phyloP scores from a whole-genome alignment of 441 rosid species.

The Mallotus repandus region DNA sequence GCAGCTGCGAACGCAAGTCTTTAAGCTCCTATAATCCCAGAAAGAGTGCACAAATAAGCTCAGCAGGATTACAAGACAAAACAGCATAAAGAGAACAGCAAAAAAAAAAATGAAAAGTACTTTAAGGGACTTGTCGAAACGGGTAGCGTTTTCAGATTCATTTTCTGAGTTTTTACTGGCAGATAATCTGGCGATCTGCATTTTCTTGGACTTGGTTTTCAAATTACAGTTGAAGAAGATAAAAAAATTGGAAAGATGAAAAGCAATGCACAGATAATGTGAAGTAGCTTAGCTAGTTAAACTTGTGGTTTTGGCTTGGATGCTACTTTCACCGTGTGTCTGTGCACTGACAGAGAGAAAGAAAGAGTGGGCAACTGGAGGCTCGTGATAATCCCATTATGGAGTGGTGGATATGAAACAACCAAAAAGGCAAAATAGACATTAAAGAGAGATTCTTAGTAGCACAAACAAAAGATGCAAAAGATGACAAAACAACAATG shows the following conservation, averaged over 20 bases:
- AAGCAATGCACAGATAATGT: neutral
- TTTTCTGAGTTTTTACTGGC: conserved; percentile 20
- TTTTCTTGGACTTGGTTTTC: conserved; percentile 4
- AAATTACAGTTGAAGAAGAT: conserved; percentile 6
- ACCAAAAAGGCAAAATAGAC: conserved; percentile 21
- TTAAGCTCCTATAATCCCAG: conserved; percentile 46
- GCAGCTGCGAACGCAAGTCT: conserved; percentile 67
- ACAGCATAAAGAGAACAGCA: neutral
- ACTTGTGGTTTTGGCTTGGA: neutral
- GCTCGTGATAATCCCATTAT: conserved; percentile 29
- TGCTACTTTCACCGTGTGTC: neutral
- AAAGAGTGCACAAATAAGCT: neutral
- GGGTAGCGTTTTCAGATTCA: conserved; percentile 29
- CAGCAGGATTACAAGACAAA: neutral
- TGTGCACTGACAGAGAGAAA: neutral
- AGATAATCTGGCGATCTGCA: conserved; percentile 29
- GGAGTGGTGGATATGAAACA: conserved; percentile 7
- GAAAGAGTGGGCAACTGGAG: conserved; percentile 15
- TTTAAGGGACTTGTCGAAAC: conserved; percentile 54
- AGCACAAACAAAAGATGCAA: conserved; percentile 2
- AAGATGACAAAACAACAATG: conserved; percentile 41
- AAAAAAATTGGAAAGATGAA: neutral
- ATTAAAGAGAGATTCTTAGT: neutral
- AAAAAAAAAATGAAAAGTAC: conserved; percentile 16
- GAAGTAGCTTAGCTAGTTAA: neutral